phyloP scores from a whole-genome alignment of 2,329 filamentous ascomycete species.

The Calonectria pteridis region DNA sequence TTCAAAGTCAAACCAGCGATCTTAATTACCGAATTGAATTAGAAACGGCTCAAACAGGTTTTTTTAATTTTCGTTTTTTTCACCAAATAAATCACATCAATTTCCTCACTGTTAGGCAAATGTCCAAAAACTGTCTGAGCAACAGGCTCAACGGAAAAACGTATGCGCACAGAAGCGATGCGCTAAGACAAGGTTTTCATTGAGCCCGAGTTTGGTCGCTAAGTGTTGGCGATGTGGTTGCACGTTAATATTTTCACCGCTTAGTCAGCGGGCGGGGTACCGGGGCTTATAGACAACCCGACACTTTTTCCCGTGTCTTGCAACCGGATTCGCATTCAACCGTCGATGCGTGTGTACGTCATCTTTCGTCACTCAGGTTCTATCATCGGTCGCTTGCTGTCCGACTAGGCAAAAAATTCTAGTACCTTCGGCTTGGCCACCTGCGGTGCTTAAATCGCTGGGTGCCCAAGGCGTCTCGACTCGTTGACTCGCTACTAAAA shows the following conservation, averaged over 20 bases:
- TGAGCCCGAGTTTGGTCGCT: neutral
- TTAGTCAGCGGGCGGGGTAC: neutral
- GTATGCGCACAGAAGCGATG: neutral
- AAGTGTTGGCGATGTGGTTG: neutral
- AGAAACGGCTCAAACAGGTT: neutral
- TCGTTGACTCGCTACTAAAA: neutral
- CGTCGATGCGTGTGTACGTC: neutral
- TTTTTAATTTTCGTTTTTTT: neutral
- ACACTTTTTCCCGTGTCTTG: neutral
- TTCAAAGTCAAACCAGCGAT: neutral
- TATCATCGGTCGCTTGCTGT: neutral
- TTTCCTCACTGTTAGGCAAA: neutral
- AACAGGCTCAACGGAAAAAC: neutral
- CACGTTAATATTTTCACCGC: neutral
- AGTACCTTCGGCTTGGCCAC: neutral
- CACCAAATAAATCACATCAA: neutral
- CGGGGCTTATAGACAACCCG: neutral
- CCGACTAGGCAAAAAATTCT: neutral
- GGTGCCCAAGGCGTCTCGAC: neutral
- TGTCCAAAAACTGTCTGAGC: neutral
- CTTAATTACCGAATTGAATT: neutral
- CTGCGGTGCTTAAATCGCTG: neutral
- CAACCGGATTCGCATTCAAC: neutral
- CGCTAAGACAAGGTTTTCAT: neutral
- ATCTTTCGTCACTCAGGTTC: neutral